Percentiles rank a stretch among this genome's conserved stretches.
Conservation (phyloP, 169 alveolate genomes). For the Hammondia hammondi region DNA sequence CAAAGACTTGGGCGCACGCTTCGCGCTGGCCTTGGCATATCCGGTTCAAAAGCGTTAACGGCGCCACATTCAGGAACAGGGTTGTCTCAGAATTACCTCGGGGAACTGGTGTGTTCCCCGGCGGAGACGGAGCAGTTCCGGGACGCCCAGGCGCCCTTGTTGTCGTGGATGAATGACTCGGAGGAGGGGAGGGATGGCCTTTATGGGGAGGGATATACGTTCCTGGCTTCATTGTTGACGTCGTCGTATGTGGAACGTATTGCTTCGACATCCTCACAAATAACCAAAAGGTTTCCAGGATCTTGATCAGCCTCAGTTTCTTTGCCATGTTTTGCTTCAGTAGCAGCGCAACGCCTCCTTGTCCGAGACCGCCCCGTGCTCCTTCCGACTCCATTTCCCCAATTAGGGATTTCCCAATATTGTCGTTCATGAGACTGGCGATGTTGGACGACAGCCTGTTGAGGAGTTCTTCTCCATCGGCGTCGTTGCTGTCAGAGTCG, state of each 20-base stretch:
- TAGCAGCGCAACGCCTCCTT: background rate
- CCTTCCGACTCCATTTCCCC: background rate
- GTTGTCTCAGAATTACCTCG: background rate
- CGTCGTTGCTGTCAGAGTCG: background rate
- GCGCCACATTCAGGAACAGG: conserved; percentile 7
- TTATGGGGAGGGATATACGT: background rate
- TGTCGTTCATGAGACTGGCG: background rate
- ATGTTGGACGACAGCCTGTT: background rate
- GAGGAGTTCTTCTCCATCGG: background rate
- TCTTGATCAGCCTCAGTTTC: background rate
- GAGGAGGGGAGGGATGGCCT: background rate
- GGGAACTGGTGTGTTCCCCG: background rate
- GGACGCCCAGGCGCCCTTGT: background rate
- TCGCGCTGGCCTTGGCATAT: conserved; percentile 28
- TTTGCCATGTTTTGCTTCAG: conserved; percentile 5
- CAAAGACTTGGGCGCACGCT: conserved; percentile 12
- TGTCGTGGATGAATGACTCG: background rate
- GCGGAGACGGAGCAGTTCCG: background rate
- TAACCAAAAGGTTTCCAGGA: background rate
- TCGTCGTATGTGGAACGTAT: background rate
- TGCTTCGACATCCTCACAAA: background rate
- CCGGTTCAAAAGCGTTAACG: background rate
- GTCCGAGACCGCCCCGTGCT: background rate
- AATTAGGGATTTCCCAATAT: background rate
- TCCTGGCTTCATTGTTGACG: background rate